Conservation (phyloP, 768 basidiomycete genomes). For the Termitomyces sp. region DNA sequence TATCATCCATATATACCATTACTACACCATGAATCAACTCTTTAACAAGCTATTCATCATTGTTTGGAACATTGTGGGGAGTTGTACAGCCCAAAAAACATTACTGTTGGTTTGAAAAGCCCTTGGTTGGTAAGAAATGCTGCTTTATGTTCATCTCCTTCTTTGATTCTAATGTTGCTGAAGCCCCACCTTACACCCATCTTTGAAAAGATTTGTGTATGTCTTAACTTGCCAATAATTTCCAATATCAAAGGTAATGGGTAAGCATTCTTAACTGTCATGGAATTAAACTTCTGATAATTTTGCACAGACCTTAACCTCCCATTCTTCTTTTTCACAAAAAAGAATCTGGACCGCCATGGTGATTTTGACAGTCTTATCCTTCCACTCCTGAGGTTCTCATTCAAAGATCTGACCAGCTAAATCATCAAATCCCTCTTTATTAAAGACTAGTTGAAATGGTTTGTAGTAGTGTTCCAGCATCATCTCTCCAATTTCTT, state of each 20-base stretch:
- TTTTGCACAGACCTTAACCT: constrained; percentile 22
- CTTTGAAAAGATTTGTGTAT: constrained; percentile 24
- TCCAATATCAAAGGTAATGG: constrained; percentile 24
- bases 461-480: no score
- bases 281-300: constrained; percentile 24
- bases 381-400: constrained; percentile 20
- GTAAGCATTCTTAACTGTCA: constrained; percentile 25
- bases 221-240: constrained; percentile 20
- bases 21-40: no score
- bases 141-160: constrained; percentile 20
- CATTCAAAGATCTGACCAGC: constrained; percentile 20
- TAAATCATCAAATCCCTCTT: background rate
- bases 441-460: no score
- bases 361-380: constrained; percentile 20
- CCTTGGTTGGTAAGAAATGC: no score
- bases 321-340: constrained; percentile 21
- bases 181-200: constrained; percentile 36
- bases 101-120: no score
- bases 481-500: background rate
- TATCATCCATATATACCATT: no score
- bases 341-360: constrained; percentile 20
- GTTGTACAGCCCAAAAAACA: no score
- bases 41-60: no score
- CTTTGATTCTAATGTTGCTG: constrained; percentile 30
- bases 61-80: no score